Base-by-base conservation (phyloP, 1,284 basidiomycete genomes). In the Cerrena zonata region DNA sequence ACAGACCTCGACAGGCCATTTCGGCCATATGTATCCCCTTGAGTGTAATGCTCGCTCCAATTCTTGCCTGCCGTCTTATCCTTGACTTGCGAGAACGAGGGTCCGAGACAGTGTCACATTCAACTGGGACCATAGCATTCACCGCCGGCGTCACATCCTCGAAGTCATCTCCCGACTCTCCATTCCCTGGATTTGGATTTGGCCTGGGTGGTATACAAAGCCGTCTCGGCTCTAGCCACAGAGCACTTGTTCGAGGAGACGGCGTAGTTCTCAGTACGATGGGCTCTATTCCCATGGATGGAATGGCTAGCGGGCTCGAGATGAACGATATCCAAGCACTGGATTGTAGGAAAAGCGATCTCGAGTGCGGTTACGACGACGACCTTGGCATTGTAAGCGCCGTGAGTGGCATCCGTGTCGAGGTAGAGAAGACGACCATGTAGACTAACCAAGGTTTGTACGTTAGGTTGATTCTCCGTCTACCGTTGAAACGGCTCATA, bases 21-120 rank as follows among this genome's bases (percentile, higher is more conserved):
- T 88, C 86, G 15, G 87, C 86, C n/a, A 82, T 89, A 58, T 86
- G 86, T 59, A 89, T 89, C 56, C 86, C 86, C n/a, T 71, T 89
- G 54, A 88, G 86, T 58, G 82, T 89, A n/a, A 87, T 89, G 85
- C 75, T 89, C 59, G 81, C 79, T n/a, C 86, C 87, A 21, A 67
- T 89, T 23, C 76, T 89, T 23, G 86, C 86, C 2, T 88, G 86
- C 63, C 80, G 86, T 52, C 74, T 89, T 37, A 87, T 89, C 61
- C 76, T 89, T 48, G 86, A 89, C 61, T 76, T 89, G 51, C 83
- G 83, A 24, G 80, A 87, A 61, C 81, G 86, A 53, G 84, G 86
- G 36, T 85, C 84, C 0, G 83, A 86, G 60, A 85, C 85, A 3
- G 81, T 81, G 15, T 75, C 78, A 3, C 80, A 86, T 59, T 87